Percentiles rank a stretch among this genome's conserved stretches.
These are phyloP conservation scores for Oxyria digyna DNA, from an alignment of 148 eudicot species.

Conservation along the genomic window DNA sequence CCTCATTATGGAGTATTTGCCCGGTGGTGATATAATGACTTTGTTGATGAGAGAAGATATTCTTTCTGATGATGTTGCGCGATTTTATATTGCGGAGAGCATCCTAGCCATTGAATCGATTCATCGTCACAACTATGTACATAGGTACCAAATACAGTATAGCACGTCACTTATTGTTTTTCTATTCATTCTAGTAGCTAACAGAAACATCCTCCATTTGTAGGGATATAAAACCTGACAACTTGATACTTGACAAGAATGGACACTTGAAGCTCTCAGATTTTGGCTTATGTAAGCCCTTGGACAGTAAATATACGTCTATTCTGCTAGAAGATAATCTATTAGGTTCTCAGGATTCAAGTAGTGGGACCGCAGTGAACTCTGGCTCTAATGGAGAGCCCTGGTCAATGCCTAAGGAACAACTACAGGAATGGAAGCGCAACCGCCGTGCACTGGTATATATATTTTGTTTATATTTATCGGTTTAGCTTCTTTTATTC, in stretches of 20 bases:
- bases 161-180: background rate
- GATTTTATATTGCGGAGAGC: constrained; percentile 67
- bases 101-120: constrained; percentile 58
- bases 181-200: background rate
- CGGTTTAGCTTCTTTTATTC: background rate
- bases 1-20: constrained; percentile 76
- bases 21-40: constrained; percentile 81
- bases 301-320: constrained; percentile 40
- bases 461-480: constrained; percentile 12
- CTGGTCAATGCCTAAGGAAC: constrained; percentile 63
- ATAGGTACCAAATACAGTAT: constrained; percentile 29
- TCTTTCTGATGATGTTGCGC: constrained; percentile 63
- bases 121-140: constrained; percentile 61
- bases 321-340: constrained; percentile 40
- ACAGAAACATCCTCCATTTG: constrained; percentile 2
- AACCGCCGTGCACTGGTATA: constrained; percentile 63
- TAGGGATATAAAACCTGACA: constrained; percentile 77
- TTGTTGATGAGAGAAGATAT: constrained; percentile 58
- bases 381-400: constrained; percentile 28
- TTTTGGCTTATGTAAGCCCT: constrained; percentile 70
- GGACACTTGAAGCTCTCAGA: constrained; percentile 74
- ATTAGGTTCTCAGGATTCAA: constrained; percentile 27
- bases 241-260: constrained; percentile 57
- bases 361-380: constrained; percentile 23
- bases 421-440: constrained; percentile 60